Percentiles rank a stretch among this genome's conserved stretches.
These are phyloP conservation scores for Cochlearia excelsa DNA, from an alignment of 345 rosid genomes.

Conservation along the genomic window DNA sequence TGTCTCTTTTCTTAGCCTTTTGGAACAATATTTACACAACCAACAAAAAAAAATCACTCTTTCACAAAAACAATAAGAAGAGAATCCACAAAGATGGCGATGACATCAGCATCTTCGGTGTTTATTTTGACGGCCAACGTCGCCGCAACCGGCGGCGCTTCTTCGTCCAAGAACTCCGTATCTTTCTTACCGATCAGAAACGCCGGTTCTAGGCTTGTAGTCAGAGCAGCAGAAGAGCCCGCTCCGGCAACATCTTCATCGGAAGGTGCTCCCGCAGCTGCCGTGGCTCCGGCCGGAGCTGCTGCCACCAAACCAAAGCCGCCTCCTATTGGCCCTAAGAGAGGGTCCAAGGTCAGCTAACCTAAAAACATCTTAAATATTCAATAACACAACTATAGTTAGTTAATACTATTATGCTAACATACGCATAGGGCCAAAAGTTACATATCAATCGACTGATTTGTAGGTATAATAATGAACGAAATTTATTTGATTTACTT, in stretches of 20 bases:
- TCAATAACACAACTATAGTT: no score
- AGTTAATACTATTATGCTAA: no score
- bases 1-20: constrained; percentile 28
- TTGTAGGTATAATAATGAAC: neutral
- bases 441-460: neutral
- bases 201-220: constrained; percentile 51
- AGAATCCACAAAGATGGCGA: no score
- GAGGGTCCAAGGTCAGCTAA: constrained; percentile 78
- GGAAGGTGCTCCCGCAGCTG: constrained; percentile 36
- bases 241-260: constrained; percentile 42
- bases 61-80: constrained; percentile 11
- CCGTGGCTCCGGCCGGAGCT: constrained; percentile 34
- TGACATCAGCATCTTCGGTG: no score
- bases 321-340: constrained; percentile 83
- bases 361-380: neutral
- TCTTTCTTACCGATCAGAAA: constrained; percentile 42
- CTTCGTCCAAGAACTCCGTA: no score
- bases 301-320: constrained; percentile 69
- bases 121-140: no score
- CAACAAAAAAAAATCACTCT: constrained; percentile 15
- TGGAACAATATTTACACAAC: constrained; percentile 7
- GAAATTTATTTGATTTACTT: neutral
- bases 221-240: constrained; percentile 61
- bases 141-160: no score
- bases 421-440: neutral